Percentiles rank a stretch among this genome's conserved stretches.
Conservation (phyloP, 345 rosid genomes). For the Eucalyptus regnans region DNA sequence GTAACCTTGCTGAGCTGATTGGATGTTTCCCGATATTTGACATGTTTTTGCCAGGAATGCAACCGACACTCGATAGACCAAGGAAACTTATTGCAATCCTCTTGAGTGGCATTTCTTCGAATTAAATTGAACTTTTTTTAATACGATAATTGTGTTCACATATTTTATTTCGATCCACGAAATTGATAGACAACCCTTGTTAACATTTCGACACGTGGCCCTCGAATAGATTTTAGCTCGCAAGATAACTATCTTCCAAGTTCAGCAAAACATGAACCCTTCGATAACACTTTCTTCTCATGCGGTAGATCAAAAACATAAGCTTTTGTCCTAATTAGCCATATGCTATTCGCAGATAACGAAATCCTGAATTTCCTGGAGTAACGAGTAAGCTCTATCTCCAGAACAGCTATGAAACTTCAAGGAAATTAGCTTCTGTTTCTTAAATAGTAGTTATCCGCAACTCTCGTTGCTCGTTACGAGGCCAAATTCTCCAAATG, state of each 20-base stretch:
- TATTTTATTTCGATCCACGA: not conserved
- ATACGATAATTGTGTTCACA: not conserved
- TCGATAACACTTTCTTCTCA: not conserved
- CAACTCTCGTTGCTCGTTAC: not conserved
- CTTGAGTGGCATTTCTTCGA: not conserved
- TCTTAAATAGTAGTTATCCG: not conserved
- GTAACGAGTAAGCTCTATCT: not conserved
- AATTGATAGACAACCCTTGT: not conserved
- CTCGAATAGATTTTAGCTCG: not conserved
- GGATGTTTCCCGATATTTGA: not conserved
- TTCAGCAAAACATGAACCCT: not conserved
- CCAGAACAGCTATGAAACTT: not conserved
- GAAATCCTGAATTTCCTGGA: not conserved
- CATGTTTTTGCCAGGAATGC: not conserved
- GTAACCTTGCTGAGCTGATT: not conserved
- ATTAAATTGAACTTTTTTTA: not conserved
- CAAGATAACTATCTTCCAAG: not conserved
- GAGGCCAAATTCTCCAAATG: not conserved
- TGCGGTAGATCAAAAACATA: not conserved
- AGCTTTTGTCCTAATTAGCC: not conserved
- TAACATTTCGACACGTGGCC: not conserved
- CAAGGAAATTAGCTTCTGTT: not conserved
- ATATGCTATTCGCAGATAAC: not conserved
- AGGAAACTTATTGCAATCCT: not conserved
- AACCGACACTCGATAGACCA: not conserved